Base-by-base conservation (phyloP, 768 basidiomycete genomes). In the Kwoniella heveanensis region DNA sequence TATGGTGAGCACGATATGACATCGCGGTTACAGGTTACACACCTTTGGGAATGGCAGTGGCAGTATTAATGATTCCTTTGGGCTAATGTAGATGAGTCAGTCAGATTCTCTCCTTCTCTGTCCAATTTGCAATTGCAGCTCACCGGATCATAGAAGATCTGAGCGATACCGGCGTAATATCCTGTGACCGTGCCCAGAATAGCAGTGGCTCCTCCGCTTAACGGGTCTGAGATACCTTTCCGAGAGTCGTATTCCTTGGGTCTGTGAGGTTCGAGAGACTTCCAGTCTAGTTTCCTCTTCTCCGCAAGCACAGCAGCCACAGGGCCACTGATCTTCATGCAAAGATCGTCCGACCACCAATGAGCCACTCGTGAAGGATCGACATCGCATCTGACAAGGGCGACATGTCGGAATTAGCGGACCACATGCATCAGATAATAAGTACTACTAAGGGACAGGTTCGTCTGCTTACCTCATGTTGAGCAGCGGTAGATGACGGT, bases 401-500 rank as follows among this genome's bases (percentile, higher is more conserved):
- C 13, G 32, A 36, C 32, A 36, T 7, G 32, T 7, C 7, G 6
- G 15, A 25, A 46, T 46, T 15, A n/a, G 51, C n/a, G n/a, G n/a
- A n/a, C n/a, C n/a, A n/a, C n/a, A n/a, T n/a, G n/a, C n/a, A n/a
- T n/a, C n/a, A n/a, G n/a, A n/a, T n/a, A n/a, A n/a, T n/a, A n/a
- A n/a, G n/a, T n/a, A n/a, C n/a, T n/a, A n/a, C 4, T 36, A 36
- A 36, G 32, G 32, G 21, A 49, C n/a, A n/a, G 49, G 9, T 25
- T 12, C 12, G 12, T 37, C 13, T 37, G 60, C 76, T 50, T 22
- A 81, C 81, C 85, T 79, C 86, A 88, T 87, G 67, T 86, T 86
- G 29, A 85, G 70, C 48, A 88, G 71, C 0, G 87, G 86, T 19
- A 88, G 77, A 72, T 87, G 86, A 47, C 79, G 79, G 72, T 88